Evolutionary conservation across 768 basidiomycete genomes (phyloP), one percentile per base, ranked within the genome.

Genomic region (Mycena galericulata): DNA sequence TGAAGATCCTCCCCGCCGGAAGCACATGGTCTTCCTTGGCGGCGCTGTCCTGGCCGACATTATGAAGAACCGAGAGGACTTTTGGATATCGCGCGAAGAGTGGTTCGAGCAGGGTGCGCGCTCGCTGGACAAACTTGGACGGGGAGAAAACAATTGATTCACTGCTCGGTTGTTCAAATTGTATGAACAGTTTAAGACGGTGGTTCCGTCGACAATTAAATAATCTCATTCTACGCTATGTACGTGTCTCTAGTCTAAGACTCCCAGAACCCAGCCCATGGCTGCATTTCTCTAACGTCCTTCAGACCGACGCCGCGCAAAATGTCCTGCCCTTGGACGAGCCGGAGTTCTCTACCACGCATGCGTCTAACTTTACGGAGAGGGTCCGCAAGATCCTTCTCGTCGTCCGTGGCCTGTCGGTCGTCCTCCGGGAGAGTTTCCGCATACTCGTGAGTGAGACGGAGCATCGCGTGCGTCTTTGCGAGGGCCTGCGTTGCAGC

Each of bases 11-110:
- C 98, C 98, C 32, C 92, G 96, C 76, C 89, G 98, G 76, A 99
- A 98, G 81, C 97, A 98, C 80, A 98, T 98, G 97, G 97, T 98
- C 40, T 99, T 98, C 91, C 88, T 99, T 10, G 98, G 98, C 27
- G 98, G 98, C 51, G 97, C 96, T n/a, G 97, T 98, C 7, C 84
- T 99, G 32, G 97, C 96, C 3, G 97, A 99, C 80, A 98, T 99
- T 81, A 98, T 99, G 98, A 97, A 97, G 84, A 87, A 84, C 76
- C 89, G 95, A 12, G 89, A 94, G 76, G 94, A 95, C 76, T 99
- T 99, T 84, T 98, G 97, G 97, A 92, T 98, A 77, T 86, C 95
- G 60, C 86, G 92, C 69, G 94, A 95, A 72, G 96, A 98, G 79
- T 98, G 96, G 96, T 91, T 91, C 70, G 97, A 99, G 80, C 91